Conservation (phyloP, 495 filamentous ascomycete genomes). For the Lophiostoma macrostomum region DNA sequence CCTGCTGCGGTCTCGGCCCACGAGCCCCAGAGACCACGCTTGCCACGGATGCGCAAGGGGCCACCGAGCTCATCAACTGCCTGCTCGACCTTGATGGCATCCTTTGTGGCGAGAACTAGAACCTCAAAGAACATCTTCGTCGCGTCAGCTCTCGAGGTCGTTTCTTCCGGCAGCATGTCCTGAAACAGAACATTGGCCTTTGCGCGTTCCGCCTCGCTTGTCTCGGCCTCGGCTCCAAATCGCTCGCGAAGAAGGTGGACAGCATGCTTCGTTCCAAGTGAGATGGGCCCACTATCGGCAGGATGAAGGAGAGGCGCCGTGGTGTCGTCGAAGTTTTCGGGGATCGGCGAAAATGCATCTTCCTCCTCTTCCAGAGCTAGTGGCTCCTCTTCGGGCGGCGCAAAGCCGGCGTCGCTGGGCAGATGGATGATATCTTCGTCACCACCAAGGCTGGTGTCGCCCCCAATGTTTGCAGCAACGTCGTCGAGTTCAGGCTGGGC, state of each 20-base stretch:
- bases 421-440: conserved; percentile 26
- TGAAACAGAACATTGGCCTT: conserved; percentile 83
- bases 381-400: conserved; percentile 28
- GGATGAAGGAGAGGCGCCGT: conserved; percentile 69
- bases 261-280: conserved; percentile 86
- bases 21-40: conserved; percentile 87
- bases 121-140: conserved; percentile 99
- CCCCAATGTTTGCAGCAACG: conserved; percentile 21
- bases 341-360: conserved; percentile 24
- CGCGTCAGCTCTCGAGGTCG: conserved; percentile 78
- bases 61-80: conserved; percentile 67
- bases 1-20: conserved; percentile 87
- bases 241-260: conserved; percentile 90
- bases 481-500: conserved; percentile 15
- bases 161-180: conserved; percentile 77
- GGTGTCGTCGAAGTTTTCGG: conserved; percentile 69
- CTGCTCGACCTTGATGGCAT: conserved; percentile 97
- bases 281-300: conserved; percentile 76
- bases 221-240: conserved; percentile 65
- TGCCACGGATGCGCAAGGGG: conserved; percentile 74
- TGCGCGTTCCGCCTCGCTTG: conserved; percentile 57
- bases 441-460: conserved; percentile 26
- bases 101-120: conserved; percentile 92
- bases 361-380: conserved; percentile 40
- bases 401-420: conserved; percentile 11